A percentile compares a stretch with the other conserved stretches of the same genome.
These are phyloP conservation scores for Candida chauliodis DNA, from an alignment of 805 yeast genomes.

Conservation along the genomic window DNA sequence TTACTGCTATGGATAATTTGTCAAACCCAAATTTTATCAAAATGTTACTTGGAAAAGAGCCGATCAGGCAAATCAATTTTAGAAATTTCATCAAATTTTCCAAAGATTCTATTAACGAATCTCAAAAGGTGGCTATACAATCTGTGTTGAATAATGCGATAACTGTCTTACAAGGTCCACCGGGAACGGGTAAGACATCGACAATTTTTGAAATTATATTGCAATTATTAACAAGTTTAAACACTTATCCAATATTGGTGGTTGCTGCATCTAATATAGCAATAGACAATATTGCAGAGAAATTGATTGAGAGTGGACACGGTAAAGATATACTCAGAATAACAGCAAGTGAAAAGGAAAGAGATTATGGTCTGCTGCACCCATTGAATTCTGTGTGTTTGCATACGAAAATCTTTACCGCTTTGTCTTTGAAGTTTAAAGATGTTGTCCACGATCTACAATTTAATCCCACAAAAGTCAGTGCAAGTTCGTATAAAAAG, in stretches of 20 bases:
- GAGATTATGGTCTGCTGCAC: slow-evolving; percentile 56
- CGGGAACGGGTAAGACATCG: slow-evolving; percentile 59
- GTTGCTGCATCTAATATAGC: slow-evolving; percentile 78
- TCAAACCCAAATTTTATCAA: slow-evolving; percentile 50
- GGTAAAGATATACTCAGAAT: slow-evolving; percentile 54
- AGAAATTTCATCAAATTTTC: slow-evolving; percentile 50
- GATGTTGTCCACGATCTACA: slow-evolving; percentile 44
- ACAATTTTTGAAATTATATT: slow-evolving; percentile 44
- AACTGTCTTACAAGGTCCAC: slow-evolving; percentile 53
- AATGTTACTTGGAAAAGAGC: slow-evolving; percentile 53
- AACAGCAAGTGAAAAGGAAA: slow-evolving; percentile 56
- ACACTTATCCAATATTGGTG: slow-evolving; percentile 61
- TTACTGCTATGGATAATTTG: slow-evolving; percentile 62
- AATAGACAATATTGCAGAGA: slow-evolving; percentile 72
- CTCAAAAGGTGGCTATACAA: slow-evolving; percentile 56
- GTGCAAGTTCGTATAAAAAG: slow-evolving; percentile 45
- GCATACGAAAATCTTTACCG: slow-evolving; percentile 55
- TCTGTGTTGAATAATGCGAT: slow-evolving; percentile 49
- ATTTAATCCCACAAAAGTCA: slow-evolving; percentile 17
- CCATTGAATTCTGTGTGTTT: slow-evolving; percentile 57
- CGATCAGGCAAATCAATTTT: slow-evolving; percentile 54
- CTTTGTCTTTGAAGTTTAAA: slow-evolving; percentile 43
- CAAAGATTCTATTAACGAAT: slow-evolving; percentile 49
- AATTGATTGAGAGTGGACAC: slow-evolving; percentile 45
- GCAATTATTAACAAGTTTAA: slow-evolving; percentile 51